Evolutionary conservation across 2,329 filamentous ascomycete species (phyloP), one percentile per base, ranked within the genome.

Genomic region (Colletotrichum somersetense): DNA sequence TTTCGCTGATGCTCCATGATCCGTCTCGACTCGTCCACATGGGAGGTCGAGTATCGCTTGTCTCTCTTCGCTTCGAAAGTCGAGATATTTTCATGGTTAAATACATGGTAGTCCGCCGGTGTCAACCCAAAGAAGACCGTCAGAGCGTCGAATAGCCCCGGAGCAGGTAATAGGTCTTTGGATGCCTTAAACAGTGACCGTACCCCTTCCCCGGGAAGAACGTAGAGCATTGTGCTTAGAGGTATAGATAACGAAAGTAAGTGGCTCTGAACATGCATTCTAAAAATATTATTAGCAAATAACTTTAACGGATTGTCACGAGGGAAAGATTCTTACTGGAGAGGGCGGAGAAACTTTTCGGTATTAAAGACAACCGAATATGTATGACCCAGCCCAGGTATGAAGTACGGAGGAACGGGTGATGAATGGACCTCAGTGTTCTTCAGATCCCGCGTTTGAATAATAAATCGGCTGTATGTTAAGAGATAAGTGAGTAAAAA

Each of bases 1-100:
- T 58, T 58, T 6, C 71, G 61, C 26, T 73, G 71, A n/a, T 67
- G 71, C 16, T 73, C 71, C 33, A 73, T 71, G 23, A 71, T 66
- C 7, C 67, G 40, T 35, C 67, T 33, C 7, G 71, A 71, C 12
- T 57, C 53, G 26, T 73, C 67, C 5, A 23, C 23, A 10, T 70
- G 62, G 5, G 12, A 62, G 3, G 62, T 73, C n/a, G 23, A 50
- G 38, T 23, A 14, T 26, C 48, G 56, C 20, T 44, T 56, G 23
- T 16, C 56, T 16, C 57, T 30, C 16, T 5, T 44, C 3, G 18
- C 18, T 30, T 73, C 71, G 12, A 73, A 73, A 2, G 33, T 26
- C 8, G 56, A 56, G 50, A 73, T 66, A 12, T 67, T 56, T 10
- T 23, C n/a, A 6, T 73, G 67, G 4, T 73, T 35, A 44, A 73